Base-by-base conservation (phyloP, 2,329 filamentous ascomycete genomes). In the Phyllosticta capitalensis region DNA sequence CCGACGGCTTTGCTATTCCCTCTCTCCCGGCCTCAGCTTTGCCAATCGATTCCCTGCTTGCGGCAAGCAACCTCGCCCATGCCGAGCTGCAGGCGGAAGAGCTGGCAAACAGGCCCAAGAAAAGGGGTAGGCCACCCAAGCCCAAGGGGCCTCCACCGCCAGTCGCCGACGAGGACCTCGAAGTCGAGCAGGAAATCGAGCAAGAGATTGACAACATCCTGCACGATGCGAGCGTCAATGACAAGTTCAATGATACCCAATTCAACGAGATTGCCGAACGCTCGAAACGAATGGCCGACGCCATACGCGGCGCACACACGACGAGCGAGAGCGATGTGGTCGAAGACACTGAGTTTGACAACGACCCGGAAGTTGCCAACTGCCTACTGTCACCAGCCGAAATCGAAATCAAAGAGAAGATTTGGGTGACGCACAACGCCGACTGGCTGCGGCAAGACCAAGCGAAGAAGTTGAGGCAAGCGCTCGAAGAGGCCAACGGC, bases 371-470 rank as follows among this genome's bases (percentile, higher is more conserved):
- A 72, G 90, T 99, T 5, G 77, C 81, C 61, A 88, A 88, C 66
- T 96, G 92, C 68, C 74, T 91, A 38, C 79, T 97, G 5, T 82
- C 81, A 0, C 82, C 86, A 1, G 82, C 84, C 2, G 92, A 97
- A 74, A 83, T 86, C 1, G 82, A 82, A 33, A 83, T 91, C 68
- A 97, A 96, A 72, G 92, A 96, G 72, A 84, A 85, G 61, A 89
- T 97, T 56, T 99, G 94, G 94, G 85, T 95, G 51, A 92, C 92
- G 61, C 86, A 92, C 69, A 97, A 99, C 73, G 91, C 94, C 70
- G 90, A 95, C 65, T 99, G 92, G 83, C 79, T 99, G 48, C 88
- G 92, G 9, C 83, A 85, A 54, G 88, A 95, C 69, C 91, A 96
- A 68, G 85, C 89, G 62, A 95, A 94, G 72, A 80, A 88, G 6